Conservation (phyloP, 2,329 filamentous ascomycete genomes). For the Cercospora nicotianae region DNA sequence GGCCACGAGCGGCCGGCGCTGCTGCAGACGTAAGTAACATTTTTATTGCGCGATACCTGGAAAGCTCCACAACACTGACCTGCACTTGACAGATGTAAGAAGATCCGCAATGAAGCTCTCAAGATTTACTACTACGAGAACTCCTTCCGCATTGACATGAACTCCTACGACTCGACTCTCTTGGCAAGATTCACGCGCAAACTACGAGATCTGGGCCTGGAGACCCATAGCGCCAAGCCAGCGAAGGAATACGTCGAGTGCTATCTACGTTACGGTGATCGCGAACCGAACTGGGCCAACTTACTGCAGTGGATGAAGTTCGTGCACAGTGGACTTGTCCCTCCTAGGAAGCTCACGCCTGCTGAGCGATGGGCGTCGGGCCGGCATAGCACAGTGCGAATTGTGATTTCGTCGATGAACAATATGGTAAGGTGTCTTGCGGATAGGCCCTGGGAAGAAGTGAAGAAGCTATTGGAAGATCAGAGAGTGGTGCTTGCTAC, state of each 20-base stretch:
- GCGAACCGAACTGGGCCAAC: conserved; percentile 12
- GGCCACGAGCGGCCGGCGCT: neutral
- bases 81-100: neutral
- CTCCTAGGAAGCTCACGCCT: neutral
- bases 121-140: conserved; percentile 19
- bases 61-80: neutral
- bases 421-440: neutral
- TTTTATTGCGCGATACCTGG: neutral
- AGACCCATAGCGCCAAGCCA: neutral
- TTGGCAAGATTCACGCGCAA: neutral
- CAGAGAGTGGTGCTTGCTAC: conserved; percentile 10
- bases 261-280: neutral
- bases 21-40: neutral
- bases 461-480: conserved; percentile 2
- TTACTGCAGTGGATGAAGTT: conserved; percentile 1
- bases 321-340: conserved; percentile 2
- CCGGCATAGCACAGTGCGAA: conserved; percentile 1
- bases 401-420: neutral
- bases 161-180: neutral
- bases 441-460: neutral
- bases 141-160: conserved; percentile 8
- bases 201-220: neutral
- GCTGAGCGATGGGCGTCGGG: neutral
- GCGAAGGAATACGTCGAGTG: neutral
- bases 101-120: conserved; percentile 9